phyloP scores from a whole-genome alignment of 2,329 filamentous ascomycete genomes.

The Fusarium tanahbumbuense region DNA sequence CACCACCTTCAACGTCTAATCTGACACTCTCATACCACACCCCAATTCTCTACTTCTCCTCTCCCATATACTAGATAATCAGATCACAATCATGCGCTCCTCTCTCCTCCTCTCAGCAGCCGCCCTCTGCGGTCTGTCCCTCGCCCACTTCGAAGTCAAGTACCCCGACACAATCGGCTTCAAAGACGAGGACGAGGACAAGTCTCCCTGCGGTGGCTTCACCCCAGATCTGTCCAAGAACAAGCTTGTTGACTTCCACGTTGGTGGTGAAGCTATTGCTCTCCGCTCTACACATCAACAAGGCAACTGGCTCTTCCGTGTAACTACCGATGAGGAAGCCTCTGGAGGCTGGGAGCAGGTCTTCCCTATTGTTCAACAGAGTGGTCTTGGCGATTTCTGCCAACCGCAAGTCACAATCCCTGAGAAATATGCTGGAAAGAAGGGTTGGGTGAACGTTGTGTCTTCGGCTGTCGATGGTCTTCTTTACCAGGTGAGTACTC shows the following conservation, averaged over 20 bases:
- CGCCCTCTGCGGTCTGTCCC: conserved; percentile 54
- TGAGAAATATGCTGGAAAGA: conserved; percentile 63
- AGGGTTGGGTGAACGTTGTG: conserved; percentile 66
- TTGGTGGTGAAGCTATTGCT: conserved; percentile 66
- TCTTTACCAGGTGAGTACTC: conserved; percentile 64
- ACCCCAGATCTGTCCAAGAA: conserved; percentile 58
- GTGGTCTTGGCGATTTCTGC: conserved; percentile 66
- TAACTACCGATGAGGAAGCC: conserved; percentile 62
- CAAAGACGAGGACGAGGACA: conserved; percentile 58
- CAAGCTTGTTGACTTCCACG: conserved; percentile 67
- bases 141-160: conserved; percentile 67
- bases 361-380: conserved; percentile 65
- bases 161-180: conserved; percentile 61
- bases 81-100: conserved; percentile 50
- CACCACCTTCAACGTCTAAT: conserved; percentile 2
- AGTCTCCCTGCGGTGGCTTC: conserved; percentile 67
- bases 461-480: conserved; percentile 66
- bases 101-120: conserved; percentile 51
- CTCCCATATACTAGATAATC: not conserved
- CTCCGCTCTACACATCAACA: conserved; percentile 63
- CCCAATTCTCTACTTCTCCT: not conserved
- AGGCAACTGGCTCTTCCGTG: conserved; percentile 68
- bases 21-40: not conserved
- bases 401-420: conserved; percentile 61
- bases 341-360: conserved; percentile 65